phyloP scores from a whole-genome alignment of 208 protist genomes.

The Leptomonas pyrrhocoris region DNA sequence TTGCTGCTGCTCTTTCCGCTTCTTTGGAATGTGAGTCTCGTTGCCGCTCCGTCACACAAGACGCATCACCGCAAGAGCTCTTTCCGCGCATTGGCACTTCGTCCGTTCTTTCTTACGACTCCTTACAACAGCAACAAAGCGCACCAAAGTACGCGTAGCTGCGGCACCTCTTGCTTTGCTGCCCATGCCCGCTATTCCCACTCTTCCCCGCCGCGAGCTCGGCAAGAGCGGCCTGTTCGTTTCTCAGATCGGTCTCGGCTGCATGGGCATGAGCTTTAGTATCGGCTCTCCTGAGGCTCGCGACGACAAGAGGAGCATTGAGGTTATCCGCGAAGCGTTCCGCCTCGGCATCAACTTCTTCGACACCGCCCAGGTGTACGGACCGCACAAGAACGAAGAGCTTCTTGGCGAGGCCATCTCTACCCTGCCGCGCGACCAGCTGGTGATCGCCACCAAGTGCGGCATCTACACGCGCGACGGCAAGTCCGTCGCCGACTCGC shows the following conservation, averaged over 20 bases:
- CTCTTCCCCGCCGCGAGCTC: constrained; percentile 26
- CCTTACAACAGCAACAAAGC: no score
- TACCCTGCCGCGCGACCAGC: constrained; percentile 26
- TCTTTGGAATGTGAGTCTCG: no score
- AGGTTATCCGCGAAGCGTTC: constrained; percentile 35
- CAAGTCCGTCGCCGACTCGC: constrained; percentile 5
- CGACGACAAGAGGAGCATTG: constrained; percentile 22
- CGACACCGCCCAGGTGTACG: constrained; percentile 45
- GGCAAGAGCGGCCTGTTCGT: constrained; percentile 32
- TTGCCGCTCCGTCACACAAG: no score
- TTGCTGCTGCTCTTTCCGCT: no score
- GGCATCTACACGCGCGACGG: constrained; percentile 25
- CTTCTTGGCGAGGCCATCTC: constrained; percentile 37
- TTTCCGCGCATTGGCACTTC: no score
- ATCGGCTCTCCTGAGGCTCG: constrained; percentile 18
- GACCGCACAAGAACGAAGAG: constrained; percentile 37
- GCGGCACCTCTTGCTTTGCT: no score
- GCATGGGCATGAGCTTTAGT: constrained; percentile 46
- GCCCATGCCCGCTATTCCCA: no score
- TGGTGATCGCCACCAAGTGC: constrained; percentile 42
- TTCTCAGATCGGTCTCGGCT: constrained; percentile 40
- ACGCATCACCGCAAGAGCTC: no score
- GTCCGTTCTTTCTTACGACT: no score
- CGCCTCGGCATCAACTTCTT: constrained; percentile 41
- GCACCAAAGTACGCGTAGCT: no score